Evolutionary conservation across 306 rosid genomes (phyloP), one percentile per base, ranked within the genome.

Genomic region (Dryas octopetala): DNA sequence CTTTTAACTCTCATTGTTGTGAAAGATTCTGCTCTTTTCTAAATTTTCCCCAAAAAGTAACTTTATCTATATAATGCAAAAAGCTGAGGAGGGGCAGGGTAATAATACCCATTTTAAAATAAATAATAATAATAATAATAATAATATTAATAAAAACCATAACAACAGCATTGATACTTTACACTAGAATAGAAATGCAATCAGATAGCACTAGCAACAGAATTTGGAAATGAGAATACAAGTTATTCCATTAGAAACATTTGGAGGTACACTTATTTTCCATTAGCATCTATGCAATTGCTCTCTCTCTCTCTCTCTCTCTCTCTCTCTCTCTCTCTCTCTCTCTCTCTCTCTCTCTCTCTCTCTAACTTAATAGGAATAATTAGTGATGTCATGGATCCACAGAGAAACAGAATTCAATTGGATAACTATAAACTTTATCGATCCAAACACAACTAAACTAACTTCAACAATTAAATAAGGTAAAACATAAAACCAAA

Each of bases 11-110:
- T 28, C 58, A 48, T 23, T 7, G 52, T 71, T 17, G 13, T 43
- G 41, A 71, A 55, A 71, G 19, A 71, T 55, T 71, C 65, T 43
- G 15, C 43, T 19, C 52, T 1, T 44, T 71, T 71, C 74, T 69
- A 43, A 55, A 47, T 10, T 71, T 55, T 55, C 44, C 44, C 62
- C 65, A 11, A 55, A 43, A 13, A 19, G 53, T 28, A 17, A 54
- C 50, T 9, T 47, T 9, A 17, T 68, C 5, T 7, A 53, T 16
- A 12, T n/a, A 3, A 45, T 70, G 19, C 11, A 11, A 55, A 70
- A 55, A 71, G 65, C 9, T 66, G 40, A 4, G 53, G 32, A 14
- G 13, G 15, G 48, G 10, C 49, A 23, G 38, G 46, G 11, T 32
- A 32, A 2, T 19, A 15, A 16, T 41, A 41, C 50, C 28, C 2